Evolutionary conservation across 305 asterid species (phyloP), one percentile per base, ranked within the genome.

Genomic region (Andrographis paniculata): DNA sequence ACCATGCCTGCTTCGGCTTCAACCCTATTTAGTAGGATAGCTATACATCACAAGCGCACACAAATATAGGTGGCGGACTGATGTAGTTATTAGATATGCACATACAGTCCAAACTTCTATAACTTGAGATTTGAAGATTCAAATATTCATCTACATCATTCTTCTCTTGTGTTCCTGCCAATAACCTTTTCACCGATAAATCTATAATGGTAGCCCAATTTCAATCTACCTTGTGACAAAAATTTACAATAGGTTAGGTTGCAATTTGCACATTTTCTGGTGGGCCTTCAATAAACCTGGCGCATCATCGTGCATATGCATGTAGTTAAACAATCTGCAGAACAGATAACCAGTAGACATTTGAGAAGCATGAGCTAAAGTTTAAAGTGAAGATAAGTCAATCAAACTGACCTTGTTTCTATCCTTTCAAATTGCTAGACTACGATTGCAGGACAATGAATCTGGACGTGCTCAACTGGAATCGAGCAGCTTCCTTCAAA

Each of bases 341-440:
- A n/a, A n/a, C n/a, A n/a, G n/a, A 27, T 27, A 6, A 27, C 6
- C 10, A 5, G 0, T 27, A 5, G 6, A 27, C 33, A 27, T 27
- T 27, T 27, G 33, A 27, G 33, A 27, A 27, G 9, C 33, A 27
- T 27, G 33, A 27, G 33, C 9, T 27, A 6, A 27, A 27, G 10
- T 27, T 6, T 10, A 27, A n/a, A n/a, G n/a, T 27, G 33, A 27
- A 27, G 6, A 10, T 6, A 5, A 27, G 33, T 10, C 17, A 14
- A 41, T 20, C 59, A 14, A 20, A 30, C 45, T 50, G 33, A 27
- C 37, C 61, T 41, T 14, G 43, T 43, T 40, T n/a, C 15, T n/a
- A n/a, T 40, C 19, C 30, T 37, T 20, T 20, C 50, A 42, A 28
- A 22, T 20, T 21, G 55, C 50, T 48, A 22, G 48, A 38, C 37